Evolutionary conservation across 257 asterid species (phyloP).

Genomic region (Solanum ahanhuiri): DNA sequence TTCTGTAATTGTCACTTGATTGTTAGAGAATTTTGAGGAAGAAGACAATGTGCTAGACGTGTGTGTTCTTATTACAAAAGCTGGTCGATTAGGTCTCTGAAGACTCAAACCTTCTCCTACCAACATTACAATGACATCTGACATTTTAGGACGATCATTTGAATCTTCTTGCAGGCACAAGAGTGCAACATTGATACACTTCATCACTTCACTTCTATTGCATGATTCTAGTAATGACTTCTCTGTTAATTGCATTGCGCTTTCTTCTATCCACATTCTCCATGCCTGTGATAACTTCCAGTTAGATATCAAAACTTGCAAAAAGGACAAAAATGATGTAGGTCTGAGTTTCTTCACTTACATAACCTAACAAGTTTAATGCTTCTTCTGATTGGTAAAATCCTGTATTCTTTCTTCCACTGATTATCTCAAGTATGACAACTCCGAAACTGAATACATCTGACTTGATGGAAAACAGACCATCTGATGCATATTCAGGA

Average conservation of each 20-base stretch:
- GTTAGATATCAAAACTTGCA: not conserved
- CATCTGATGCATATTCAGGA: conserved; percentile 15
- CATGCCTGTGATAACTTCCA: conserved; percentile 3
- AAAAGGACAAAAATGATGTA: not conserved
- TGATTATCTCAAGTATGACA: conserved; percentile 10
- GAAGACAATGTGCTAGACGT: not conserved
- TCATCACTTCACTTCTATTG: not conserved
- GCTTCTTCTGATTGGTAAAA: conserved; percentile 8
- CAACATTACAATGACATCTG: conserved; percentile 11
- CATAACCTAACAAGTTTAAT: conserved; percentile 13
- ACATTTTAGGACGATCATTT: conserved; percentile 13
- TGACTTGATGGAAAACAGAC: conserved; percentile 7
- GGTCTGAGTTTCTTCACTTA: conserved; percentile 1
- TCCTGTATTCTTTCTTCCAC: conserved; percentile 10
- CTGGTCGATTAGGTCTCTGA: conserved; percentile 11
- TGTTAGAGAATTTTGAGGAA: not conserved
- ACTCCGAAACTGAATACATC: conserved; percentile 20
- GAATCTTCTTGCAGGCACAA: conserved; percentile 20
- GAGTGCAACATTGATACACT: conserved; percentile 13
- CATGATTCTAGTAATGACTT: not conserved
- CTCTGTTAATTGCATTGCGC: not conserved
- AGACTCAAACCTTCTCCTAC: not conserved
- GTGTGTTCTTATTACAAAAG: not conserved
- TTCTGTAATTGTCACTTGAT: not conserved
- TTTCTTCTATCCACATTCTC: conserved; percentile 14